phyloP scores from a whole-genome alignment of 2,329 filamentous ascomycete species.

The Colletotrichum nymphaeae region DNA sequence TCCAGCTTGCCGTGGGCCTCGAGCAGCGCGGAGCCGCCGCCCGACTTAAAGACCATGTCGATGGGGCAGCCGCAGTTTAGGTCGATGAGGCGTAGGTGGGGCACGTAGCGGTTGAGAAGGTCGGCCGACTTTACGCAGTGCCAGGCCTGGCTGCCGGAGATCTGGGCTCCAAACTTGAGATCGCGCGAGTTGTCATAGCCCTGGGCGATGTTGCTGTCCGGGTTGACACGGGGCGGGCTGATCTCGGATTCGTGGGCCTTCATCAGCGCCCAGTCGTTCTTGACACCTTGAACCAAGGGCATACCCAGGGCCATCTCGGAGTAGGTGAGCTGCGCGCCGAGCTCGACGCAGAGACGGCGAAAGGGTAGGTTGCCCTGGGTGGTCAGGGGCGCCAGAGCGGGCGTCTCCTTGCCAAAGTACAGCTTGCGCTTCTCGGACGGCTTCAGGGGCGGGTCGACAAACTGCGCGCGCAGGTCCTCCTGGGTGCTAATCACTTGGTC shows the following conservation, averaged over 20 bases:
- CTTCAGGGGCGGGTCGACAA: constrained; percentile 86
- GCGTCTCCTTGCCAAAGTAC: constrained; percentile 95
- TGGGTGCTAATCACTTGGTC: constrained; percentile 57
- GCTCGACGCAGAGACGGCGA: constrained; percentile 86
- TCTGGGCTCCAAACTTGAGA: constrained; percentile 90
- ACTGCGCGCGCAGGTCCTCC: constrained; percentile 82
- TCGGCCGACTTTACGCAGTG: constrained; percentile 90
- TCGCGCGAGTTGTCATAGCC: constrained; percentile 87
- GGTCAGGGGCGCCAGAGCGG: constrained; percentile 91
- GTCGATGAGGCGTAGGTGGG: constrained; percentile 89
- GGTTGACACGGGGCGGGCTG: constrained; percentile 74
- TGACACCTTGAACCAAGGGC: constrained; percentile 88
- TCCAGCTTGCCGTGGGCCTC: constrained; percentile 89
- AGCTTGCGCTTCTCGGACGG: constrained; percentile 93
- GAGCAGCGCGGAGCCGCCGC: constrained; percentile 91
- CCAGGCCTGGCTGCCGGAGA: constrained; percentile 93
- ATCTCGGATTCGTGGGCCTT: constrained; percentile 91
- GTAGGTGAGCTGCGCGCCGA: constrained; percentile 94
- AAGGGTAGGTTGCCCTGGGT: constrained; percentile 98
- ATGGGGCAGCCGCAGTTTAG: constrained; percentile 98
- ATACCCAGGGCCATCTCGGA: constrained; percentile 98
- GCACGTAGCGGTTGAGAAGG: constrained; percentile 79
- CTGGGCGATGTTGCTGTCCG: constrained; percentile 68
- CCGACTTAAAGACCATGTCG: constrained; percentile 89
- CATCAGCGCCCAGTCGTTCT: constrained; percentile 94